phyloP scores from a whole-genome alignment of 1,139 yeast species.

The Petasospora fabianii region DNA sequence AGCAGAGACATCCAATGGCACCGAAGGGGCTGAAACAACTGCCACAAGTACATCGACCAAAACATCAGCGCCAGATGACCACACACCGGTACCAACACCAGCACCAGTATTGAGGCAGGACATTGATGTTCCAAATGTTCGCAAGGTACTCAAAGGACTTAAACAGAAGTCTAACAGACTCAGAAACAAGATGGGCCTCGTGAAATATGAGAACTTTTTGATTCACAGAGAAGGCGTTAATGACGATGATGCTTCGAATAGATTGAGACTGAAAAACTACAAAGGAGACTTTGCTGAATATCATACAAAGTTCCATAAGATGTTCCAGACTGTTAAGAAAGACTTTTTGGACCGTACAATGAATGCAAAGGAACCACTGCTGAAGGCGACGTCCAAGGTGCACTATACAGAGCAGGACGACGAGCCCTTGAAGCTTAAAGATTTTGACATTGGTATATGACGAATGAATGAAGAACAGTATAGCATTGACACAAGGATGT shows the following conservation, averaged over 20 bases:
- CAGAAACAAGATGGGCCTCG: conserved; percentile 18
- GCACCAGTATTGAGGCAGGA: conserved; percentile 20
- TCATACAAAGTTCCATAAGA: conserved; percentile 11
- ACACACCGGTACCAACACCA: conserved; percentile 4
- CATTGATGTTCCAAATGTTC: conserved; percentile 23
- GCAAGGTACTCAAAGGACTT: conserved; percentile 15
- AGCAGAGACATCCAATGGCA: too few relatives aligned
- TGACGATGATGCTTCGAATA: conserved; percentile 16
- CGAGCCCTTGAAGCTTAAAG: conserved; percentile 8
- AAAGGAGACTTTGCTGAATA: conserved; percentile 27
- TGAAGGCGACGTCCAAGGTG: background rate
- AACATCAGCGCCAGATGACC: background rate
- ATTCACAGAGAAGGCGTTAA: conserved; percentile 14
- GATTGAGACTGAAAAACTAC: conserved; percentile 25
- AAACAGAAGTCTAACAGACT: conserved; percentile 10
- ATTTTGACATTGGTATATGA: conserved; percentile 28
- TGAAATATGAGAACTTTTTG: conserved; percentile 16
- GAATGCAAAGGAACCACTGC: background rate
- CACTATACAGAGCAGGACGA: conserved; percentile 6
- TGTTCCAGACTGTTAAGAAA: conserved; percentile 11
- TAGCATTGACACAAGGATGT: too few relatives aligned
- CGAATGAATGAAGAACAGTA: background rate
- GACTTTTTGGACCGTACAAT: conserved; percentile 5
- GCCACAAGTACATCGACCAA: background rate
- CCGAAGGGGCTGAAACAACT: background rate